Percentiles rank a stretch among this genome's conserved stretches.
These are phyloP conservation scores for Toxoplasma gondii DNA, from an alignment of 169 alveolate species.

Conservation along the genomic window DNA sequence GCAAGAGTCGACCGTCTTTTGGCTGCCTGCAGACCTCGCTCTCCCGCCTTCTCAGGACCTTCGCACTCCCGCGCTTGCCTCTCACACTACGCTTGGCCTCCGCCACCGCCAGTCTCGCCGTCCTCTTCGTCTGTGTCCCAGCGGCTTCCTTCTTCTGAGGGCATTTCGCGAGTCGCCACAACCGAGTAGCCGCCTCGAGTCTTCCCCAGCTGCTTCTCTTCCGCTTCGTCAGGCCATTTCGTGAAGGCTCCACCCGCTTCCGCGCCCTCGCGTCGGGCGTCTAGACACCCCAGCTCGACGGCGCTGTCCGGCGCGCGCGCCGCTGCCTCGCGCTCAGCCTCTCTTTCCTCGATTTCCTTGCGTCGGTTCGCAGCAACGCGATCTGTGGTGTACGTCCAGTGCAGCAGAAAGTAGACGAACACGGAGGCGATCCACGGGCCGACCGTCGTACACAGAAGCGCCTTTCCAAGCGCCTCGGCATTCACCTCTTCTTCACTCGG, in stretches of 20 bases:
- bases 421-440: conserved; percentile 79
- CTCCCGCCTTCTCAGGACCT: no score
- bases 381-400: conserved; percentile 67
- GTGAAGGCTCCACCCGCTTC: background rate
- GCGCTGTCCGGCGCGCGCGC: background rate
- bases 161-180: background rate
- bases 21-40: no score
- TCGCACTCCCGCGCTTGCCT: background rate
- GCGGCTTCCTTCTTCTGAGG: background rate
- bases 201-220: no score
- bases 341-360: background rate
- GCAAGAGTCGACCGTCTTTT: no score
- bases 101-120: background rate
- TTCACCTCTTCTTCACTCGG: conserved; percentile 40
- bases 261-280: background rate
- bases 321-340: background rate
- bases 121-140: conserved; percentile 1
- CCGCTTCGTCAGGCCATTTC: background rate
- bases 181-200: background rate
- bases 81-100: background rate
- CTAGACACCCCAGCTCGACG: background rate
- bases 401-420: conserved; percentile 74
- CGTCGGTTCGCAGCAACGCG: background rate
- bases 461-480: conserved; percentile 82
- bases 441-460: conserved; percentile 77